Base-by-base conservation (phyloP, 2,329 filamentous ascomycete species). In the Aspergillus proliferans region DNA sequence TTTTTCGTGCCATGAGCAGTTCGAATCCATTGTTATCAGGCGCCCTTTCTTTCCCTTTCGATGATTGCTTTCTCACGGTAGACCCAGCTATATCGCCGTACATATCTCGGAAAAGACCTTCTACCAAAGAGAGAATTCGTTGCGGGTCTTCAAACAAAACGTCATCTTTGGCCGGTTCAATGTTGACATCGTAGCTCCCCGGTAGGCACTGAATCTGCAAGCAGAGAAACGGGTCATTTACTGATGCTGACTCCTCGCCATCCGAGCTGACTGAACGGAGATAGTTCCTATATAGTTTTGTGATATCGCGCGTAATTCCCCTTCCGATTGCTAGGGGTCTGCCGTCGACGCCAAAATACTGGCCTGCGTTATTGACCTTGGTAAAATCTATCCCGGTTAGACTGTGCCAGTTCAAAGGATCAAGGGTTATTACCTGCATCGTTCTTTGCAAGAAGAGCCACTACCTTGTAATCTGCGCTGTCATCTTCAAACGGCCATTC, bases 121-220 rank as follows among this genome's bases (percentile, higher is more conserved):
- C 67, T 2, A 75, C 65, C 4, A 72, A 55, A 3, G 59, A 59
- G 4, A 82, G 33, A 3, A 85, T 58, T 0, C 59, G 18, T 3
- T 62, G 58, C 2, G 67, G 60, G 42, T 83, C 68, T 28, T 76
- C 74, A 56, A 85, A 83, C 2, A 84, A 57, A 1, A 84, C 72
- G 61, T 84, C 78, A 58, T 84, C 80, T 58, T 85, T 85, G 1
- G 77, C 74, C 3, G 82, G 81, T 56, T 85, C 82, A 33, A 85
- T 68, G 51, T 84, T 85, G 4, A 76, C 71, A 63, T 85, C 82
- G 58, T 85, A 85, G 40, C 70, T 76, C 6, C 72, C 76, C 8
- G 60, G 57, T 2, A 76, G 76, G 60, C 81, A 85, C 1, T 58
- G 56, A 7, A 85, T 72, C 30, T 78, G 74, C 45, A 85, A 58